These are phyloP conservation scores for Termitomyces sp. DNA, from an alignment of 768 basidiomycete genomes.

Conservation along the genomic window DNA sequence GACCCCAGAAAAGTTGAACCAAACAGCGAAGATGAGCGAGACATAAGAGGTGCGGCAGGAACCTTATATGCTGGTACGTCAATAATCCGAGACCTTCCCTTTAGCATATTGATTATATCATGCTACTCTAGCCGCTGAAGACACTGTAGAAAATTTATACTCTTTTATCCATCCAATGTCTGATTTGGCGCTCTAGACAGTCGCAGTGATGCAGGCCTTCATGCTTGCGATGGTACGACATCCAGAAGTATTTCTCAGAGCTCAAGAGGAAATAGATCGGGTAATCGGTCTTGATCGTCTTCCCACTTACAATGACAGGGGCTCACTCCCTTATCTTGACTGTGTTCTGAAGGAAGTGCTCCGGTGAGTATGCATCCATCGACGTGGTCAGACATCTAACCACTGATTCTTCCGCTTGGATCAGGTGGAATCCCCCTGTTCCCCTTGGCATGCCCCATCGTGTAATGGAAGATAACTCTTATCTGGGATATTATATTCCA, in stretches of 20 bases:
- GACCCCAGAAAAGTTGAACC: conserved; percentile 26
- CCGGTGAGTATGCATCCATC: conserved; percentile 25
- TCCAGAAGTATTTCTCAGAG: conserved; percentile 42
- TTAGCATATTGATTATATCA: neutral
- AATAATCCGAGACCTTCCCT: neutral
- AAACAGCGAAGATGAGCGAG: conserved; percentile 38
- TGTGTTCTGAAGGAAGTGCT: conserved; percentile 42
- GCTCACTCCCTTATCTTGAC: conserved; percentile 40
- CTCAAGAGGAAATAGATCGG: conserved; percentile 46
- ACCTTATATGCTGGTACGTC: conserved; percentile 43
- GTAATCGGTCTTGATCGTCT: conserved; percentile 39
- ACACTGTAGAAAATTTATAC: conserved; percentile 23
- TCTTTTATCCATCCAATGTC: neutral
- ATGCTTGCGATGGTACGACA: conserved; percentile 48
- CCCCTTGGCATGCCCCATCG: conserved; percentile 49
- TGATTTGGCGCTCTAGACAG: conserved; percentile 32
- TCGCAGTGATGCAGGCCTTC: conserved; percentile 42
- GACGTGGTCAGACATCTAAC: neutral
- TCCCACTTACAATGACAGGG: conserved; percentile 38
- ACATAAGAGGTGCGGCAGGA: conserved; percentile 52
- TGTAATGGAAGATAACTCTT: conserved; percentile 45
- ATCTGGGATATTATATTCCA: conserved; percentile 40
- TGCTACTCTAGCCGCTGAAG: conserved; percentile 28
- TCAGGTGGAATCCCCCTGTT: conserved; percentile 42
- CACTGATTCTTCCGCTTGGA: conserved; percentile 2